phyloP scores from a whole-genome alignment of 2,329 filamentous ascomycete genomes.

The Pseudocercospora crystallina region DNA sequence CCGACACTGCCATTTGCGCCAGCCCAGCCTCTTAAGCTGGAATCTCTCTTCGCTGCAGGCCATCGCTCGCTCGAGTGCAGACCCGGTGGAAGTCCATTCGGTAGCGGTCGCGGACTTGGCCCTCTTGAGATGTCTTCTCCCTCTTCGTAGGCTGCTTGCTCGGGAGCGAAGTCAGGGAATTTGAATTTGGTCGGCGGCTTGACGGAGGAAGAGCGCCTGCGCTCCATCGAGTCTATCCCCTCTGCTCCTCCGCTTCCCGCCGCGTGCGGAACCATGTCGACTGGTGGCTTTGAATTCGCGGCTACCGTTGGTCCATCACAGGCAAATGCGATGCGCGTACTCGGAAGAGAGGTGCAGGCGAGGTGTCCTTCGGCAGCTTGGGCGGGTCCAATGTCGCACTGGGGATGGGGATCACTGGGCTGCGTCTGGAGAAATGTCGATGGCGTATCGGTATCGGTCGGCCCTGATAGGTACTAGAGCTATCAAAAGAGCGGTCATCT shows the following conservation, averaged over 20 bases:
- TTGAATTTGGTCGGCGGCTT: conserved; percentile 32
- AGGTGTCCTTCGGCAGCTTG: background rate
- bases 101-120: conserved; percentile 33
- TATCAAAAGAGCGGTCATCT: too few relatives aligned
- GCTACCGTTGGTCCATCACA: conserved; percentile 11
- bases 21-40: conserved; percentile 41
- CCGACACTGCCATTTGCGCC: conserved; percentile 39
- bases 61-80: conserved; percentile 55
- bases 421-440: too few relatives aligned
- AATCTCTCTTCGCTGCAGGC: conserved; percentile 54
- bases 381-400: too few relatives aligned
- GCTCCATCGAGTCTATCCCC: conserved; percentile 13
- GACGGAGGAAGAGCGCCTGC: conserved; percentile 30
- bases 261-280: conserved; percentile 29
- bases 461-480: too few relatives aligned
- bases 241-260: conserved; percentile 12
- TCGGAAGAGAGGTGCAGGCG: background rate
- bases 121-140: conserved; percentile 26
- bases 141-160: conserved; percentile 30
- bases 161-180: conserved; percentile 47
- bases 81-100: conserved; percentile 34
- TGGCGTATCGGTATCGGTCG: too few relatives aligned
- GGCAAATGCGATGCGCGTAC: background rate
- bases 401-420: too few relatives aligned
- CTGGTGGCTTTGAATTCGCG: background rate